phyloP scores from a whole-genome alignment of 768 basidiomycete genomes.

The Rhizopogon vinicolor region DNA sequence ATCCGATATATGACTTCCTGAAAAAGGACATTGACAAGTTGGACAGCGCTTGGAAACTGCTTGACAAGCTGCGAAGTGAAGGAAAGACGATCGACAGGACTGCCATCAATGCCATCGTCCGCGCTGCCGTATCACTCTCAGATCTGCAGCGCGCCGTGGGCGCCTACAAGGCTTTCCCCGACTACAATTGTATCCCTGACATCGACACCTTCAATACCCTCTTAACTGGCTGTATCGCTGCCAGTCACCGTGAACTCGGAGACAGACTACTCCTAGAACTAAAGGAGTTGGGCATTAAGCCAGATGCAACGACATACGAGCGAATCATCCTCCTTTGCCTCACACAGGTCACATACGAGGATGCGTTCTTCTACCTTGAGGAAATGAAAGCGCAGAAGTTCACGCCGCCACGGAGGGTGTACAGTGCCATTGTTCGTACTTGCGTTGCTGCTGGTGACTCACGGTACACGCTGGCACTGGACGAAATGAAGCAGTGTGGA shows the following conservation, averaged over 20 bases:
- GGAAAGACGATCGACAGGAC: conserved; percentile 49
- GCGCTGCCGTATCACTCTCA: conserved; percentile 52
- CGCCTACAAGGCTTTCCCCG: conserved; percentile 60
- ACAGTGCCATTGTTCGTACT: conserved; percentile 54
- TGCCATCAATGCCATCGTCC: conserved; percentile 63
- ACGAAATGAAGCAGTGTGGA: conserved; percentile 68
- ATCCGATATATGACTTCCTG: conserved; percentile 49
- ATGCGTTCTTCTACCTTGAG: conserved; percentile 85
- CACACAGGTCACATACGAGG: conserved; percentile 70
- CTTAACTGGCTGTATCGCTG: conserved; percentile 56
- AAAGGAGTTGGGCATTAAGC: conserved; percentile 48
- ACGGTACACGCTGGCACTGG: conserved; percentile 57
- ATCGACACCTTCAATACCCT: conserved; percentile 67
- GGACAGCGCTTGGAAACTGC: conserved; percentile 58
- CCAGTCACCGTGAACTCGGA: conserved; percentile 61
- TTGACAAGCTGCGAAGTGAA: conserved; percentile 56
- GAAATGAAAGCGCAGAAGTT: conserved; percentile 71
- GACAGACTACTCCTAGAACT: conserved; percentile 65
- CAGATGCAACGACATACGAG: conserved; percentile 60
- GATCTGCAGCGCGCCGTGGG: conserved; percentile 78
- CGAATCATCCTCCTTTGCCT: conserved; percentile 67
- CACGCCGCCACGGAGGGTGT: conserved; percentile 50
- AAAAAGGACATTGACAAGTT: conserved; percentile 44
- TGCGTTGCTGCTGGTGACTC: conserved; percentile 54
- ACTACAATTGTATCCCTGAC: conserved; percentile 53